Evolutionary conservation across 257 asterid genomes (phyloP), one percentile per base, ranked within the genome.

Genomic region (Solanum virginianum): DNA sequence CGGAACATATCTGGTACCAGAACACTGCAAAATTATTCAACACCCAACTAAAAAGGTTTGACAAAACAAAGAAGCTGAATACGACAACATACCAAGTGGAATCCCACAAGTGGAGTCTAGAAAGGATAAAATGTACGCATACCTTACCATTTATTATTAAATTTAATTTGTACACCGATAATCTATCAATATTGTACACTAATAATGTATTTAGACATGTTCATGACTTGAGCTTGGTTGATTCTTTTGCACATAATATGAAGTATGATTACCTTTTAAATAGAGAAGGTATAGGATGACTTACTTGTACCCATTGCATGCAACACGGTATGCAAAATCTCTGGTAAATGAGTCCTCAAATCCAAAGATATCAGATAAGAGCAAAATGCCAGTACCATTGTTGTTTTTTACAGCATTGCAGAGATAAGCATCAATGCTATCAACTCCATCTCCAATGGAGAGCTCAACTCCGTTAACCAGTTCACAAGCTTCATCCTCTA

Each of bases 241-340:
- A 32, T 75, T 75, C 43, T 75, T 1, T 70, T 24, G 62, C 15
- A 49, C 43, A 75, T 24, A 8, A 9, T 24, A 24, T 75, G 81
- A 24, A 49, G 62, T 49, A 75, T 47, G 60, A 49, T 51, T 24
- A 75, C 60, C 22, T 74, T 74, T 74, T 22, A 22, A 49, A 22
- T 47, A 75, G 15, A 75, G 47, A 49, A 43, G 45, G 72, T 18
- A 60, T 60, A 22, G 3, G 49, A 63, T 36, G 65, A 72, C 94
- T 86, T 92, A 92, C 97, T 94, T 95, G 93, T 93, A 92, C 72
- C 98, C 97, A 72, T 90, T 93, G 88, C 98, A 95, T 83, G 98
- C 97, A 62, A 94, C 86, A 10, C 97, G 94, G 83, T 94, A 94
- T 24, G 98, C 97, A 18, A 94, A 95, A 87, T 95, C 98, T 83